Conservation (phyloP, 2,329 filamentous ascomycete species). For the Alternaria sp. region DNA sequence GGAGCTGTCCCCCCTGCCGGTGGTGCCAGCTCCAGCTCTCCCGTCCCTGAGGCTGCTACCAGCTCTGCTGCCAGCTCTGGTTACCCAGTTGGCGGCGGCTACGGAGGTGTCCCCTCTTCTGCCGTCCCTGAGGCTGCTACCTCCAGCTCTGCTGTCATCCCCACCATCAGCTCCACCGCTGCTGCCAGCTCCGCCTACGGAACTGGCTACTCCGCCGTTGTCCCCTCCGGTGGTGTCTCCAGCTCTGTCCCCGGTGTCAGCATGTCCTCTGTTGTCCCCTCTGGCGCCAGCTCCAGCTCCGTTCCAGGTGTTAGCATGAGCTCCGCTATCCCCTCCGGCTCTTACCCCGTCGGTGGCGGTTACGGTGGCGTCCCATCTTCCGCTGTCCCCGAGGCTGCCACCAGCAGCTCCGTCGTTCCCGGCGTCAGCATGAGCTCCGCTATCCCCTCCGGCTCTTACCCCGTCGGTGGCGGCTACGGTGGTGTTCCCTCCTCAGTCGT, state of each 20-base stretch:
- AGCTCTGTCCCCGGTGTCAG: no score
- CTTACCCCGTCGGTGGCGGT: constrained; percentile 1
- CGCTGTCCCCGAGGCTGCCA: constrained; percentile 8
- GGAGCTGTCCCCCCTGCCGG: not conserved
- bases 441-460: constrained; percentile 25
- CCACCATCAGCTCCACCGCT: not conserved
- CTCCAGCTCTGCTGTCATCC: constrained; percentile 1
- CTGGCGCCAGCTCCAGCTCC: constrained; percentile 6
- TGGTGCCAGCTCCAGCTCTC: not conserved
- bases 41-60: not conserved
- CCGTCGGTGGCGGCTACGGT: constrained; percentile 2
- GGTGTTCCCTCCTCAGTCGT: not conserved
- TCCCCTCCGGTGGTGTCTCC: not conserved
- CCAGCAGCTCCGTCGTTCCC: constrained; percentile 2
- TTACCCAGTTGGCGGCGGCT: constrained; percentile 14
- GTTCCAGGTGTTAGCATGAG: constrained; percentile 25
- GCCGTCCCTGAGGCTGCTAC: not conserved
- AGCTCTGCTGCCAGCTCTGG: not conserved
- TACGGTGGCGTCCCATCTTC: not conserved
- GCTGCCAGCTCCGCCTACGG: constrained; percentile 13
- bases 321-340: constrained; percentile 32
- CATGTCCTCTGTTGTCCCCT: not conserved
- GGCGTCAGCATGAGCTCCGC: constrained; percentile 32
- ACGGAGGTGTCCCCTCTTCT: constrained; percentile 1
- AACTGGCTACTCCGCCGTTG: constrained; percentile 2